phyloP scores from a whole-genome alignment of 2,329 filamentous ascomycete species.

The Aspergillus eucalypticola region DNA sequence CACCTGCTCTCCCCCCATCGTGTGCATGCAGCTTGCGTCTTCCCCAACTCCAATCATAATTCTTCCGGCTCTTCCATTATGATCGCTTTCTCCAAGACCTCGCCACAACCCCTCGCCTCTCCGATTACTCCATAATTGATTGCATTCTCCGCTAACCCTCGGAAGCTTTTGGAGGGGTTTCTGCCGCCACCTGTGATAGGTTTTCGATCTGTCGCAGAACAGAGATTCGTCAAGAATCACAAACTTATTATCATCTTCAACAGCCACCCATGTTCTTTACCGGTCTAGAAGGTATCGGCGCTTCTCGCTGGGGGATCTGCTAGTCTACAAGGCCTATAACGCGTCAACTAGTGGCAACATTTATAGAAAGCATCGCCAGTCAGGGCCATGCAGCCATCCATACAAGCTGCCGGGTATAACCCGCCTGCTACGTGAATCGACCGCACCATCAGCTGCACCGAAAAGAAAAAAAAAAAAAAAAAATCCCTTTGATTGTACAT shows the following conservation, averaged over 20 bases:
- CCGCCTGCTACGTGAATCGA: neutral
- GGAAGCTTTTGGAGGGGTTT: neutral
- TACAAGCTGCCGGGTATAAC: no score
- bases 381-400: no score
- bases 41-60: neutral
- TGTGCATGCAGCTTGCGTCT: neutral
- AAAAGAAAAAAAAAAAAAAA: neutral
- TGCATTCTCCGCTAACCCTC: neutral
- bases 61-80: neutral
- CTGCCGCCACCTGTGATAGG: neutral
- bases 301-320: no score
- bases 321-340: no score
- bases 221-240: no score
- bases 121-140: neutral
- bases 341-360: no score
- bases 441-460: neutral
- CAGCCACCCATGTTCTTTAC: no score
- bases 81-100: no score
- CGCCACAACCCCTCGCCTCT: neutral
- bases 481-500: slow-evolving; percentile 23
- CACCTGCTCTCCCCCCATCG: neutral
- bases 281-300: no score
- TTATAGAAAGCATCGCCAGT: no score
- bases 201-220: no score
- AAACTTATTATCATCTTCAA: no score